phyloP scores from a whole-genome alignment of 2,329 filamentous ascomycete genomes.

The Colletotrichum incanum region DNA sequence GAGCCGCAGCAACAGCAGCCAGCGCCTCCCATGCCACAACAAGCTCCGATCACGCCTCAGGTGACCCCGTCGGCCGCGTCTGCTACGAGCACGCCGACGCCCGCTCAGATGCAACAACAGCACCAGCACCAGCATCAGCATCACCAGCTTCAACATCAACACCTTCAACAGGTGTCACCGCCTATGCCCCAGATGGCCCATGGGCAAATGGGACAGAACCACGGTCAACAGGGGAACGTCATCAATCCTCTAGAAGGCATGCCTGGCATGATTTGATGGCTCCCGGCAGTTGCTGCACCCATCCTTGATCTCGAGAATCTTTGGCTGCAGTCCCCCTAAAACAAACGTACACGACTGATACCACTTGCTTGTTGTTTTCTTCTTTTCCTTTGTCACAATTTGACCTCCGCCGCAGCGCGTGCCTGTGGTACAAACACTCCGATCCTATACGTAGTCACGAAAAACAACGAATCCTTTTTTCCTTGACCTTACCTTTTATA shows the following conservation, averaged over 20 bases:
- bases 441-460: constrained; percentile 35
- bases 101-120: constrained; percentile 49
- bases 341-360: constrained; percentile 38
- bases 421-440: constrained; percentile 18
- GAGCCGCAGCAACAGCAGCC: constrained; percentile 55
- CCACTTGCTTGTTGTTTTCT: constrained; percentile 25
- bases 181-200: constrained; percentile 44
- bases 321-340: neutral
- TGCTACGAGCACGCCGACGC: constrained; percentile 58
- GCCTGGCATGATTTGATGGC: constrained; percentile 43
- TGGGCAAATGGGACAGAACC: constrained; percentile 40
- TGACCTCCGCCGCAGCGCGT: constrained; percentile 36
- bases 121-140: constrained; percentile 45
- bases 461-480: constrained; percentile 24
- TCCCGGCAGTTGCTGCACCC: neutral
- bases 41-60: constrained; percentile 60
- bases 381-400: constrained; percentile 36
- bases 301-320: constrained; percentile 14
- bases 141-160: constrained; percentile 45
- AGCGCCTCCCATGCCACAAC: constrained; percentile 45
- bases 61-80: constrained; percentile 56
- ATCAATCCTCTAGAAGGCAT: constrained; percentile 41
- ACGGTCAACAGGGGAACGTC: constrained; percentile 28
- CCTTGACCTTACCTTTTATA: constrained; percentile 25
- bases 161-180: constrained; percentile 46